A percentile compares a stretch with the other conserved stretches of the same genome.
Conservation (phyloP, 2,329 filamentous ascomycete species). For the Curvularia hawaiiensis region DNA sequence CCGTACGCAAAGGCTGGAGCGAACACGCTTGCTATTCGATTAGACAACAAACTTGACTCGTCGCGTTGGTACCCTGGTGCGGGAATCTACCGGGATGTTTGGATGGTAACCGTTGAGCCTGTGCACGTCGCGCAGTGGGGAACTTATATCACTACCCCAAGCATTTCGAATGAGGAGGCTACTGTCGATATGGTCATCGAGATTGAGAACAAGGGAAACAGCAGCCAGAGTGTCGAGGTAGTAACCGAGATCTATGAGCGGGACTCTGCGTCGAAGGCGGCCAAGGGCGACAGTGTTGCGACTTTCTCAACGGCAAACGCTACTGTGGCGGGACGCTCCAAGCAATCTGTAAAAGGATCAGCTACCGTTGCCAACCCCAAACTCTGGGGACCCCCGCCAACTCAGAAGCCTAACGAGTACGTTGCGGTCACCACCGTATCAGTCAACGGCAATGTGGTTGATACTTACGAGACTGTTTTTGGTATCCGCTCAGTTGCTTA, state of each 20-base stretch:
- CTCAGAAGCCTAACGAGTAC: conserved; percentile 56
- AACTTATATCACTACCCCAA: conserved; percentile 54
- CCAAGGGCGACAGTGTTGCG: conserved; percentile 36
- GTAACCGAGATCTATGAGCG: conserved; percentile 50
- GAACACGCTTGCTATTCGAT: conserved; percentile 56
- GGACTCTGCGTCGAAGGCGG: conserved; percentile 40
- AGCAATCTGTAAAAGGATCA: conserved; percentile 44
- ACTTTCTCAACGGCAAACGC: conserved; percentile 41
- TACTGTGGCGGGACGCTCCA: conserved; percentile 41
- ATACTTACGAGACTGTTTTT: conserved; percentile 58
- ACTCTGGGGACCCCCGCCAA: conserved; percentile 57
- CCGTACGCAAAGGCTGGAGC: conserved; percentile 47
- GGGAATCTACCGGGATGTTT: conserved; percentile 61
- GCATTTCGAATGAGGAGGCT: conserved; percentile 54
- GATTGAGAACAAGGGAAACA: conserved; percentile 53
- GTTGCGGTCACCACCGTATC: conserved; percentile 52
- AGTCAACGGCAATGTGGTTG: conserved; percentile 34
- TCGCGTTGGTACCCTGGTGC: conserved; percentile 62
- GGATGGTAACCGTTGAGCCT: conserved; percentile 56
- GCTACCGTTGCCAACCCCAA: conserved; percentile 46
- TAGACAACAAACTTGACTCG: conserved; percentile 57
- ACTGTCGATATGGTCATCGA: conserved; percentile 53
- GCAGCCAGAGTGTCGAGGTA: conserved; percentile 45
- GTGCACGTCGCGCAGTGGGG: conserved; percentile 57
- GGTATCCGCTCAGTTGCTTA: conserved; percentile 56